Evolutionary conservation across 768 basidiomycete genomes (phyloP).

Genomic region (Strobilomyces echinocephalus): DNA sequence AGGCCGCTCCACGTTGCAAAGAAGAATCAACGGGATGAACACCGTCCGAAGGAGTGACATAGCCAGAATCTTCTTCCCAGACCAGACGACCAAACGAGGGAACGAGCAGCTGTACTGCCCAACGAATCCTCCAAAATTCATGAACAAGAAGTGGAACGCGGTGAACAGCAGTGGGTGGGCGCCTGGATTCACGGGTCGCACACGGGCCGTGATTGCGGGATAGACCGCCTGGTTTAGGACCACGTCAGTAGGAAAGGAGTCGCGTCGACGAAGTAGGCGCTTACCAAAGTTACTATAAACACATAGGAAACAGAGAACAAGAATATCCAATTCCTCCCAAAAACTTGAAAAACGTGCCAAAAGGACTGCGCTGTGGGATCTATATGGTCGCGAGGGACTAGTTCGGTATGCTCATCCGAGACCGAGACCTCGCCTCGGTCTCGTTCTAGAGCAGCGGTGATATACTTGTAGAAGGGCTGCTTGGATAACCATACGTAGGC

Average conservation of each 20-base stretch:
- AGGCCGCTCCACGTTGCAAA: constrained; percentile 58
- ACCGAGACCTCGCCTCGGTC: not conserved
- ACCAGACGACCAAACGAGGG: constrained; percentile 61
- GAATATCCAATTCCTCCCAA: not conserved
- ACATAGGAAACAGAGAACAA: not conserved
- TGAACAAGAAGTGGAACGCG: constrained; percentile 69
- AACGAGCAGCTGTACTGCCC: constrained; percentile 70
- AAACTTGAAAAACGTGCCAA: not conserved
- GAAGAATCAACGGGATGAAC: not conserved
- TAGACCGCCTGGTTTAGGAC: not conserved
- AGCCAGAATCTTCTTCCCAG: not conserved
- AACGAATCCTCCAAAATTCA: constrained; percentile 64
- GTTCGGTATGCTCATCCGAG: not conserved
- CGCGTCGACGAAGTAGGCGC: not conserved
- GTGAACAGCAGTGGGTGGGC: not conserved
- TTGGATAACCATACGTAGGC: not conserved
- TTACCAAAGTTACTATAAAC: not conserved
- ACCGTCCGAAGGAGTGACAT: constrained; percentile 2
- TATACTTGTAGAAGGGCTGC: not conserved
- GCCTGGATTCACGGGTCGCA: not conserved
- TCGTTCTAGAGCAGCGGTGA: not conserved
- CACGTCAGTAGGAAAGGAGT: constrained; percentile 4
- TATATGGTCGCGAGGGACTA: not conserved
- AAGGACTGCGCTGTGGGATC: not conserved
- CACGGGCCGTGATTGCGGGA: not conserved